Base-by-base conservation (phyloP, 306 rosid genomes). In the Spatholobus suberectus region DNA sequence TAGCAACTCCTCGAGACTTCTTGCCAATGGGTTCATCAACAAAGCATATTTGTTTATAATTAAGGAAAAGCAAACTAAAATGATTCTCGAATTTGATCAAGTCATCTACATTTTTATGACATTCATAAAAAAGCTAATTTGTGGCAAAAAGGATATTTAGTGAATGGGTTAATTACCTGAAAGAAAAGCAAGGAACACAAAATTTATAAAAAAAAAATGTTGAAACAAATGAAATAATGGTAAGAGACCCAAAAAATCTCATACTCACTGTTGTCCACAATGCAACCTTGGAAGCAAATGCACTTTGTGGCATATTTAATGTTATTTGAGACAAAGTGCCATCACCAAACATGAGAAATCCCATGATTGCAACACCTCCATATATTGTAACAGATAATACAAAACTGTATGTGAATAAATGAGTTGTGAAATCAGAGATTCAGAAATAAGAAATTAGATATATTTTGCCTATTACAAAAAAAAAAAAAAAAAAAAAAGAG, bases 1-100 rank as follows among this genome's bases (percentile, higher is more conserved):
- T 10, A 91, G 85, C 85, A 94, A 90, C 90, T 94, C 98, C 83
- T 94, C 98, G 15, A 94, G 75, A 85, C 98, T 89, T 83, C 98
- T 89, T 74, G 97, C 97, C 80, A 94, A 70, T 20, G 98, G 97
- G 81, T 92, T 94, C 91, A 94, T 86, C 86, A 94, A 63, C 76
- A 94, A 84, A 12, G 98, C 93, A 92, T 83, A 94, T 70, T 26
- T 93, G 82, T 75, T 82, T 47, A 88, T 46, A 40, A 82, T 86
- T 81, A 93, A 89, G 97, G 90, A 92, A 91, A 70, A 55, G 41
- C 54, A 44, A 27, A 34, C 5, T 66, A 29, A 46, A n/a, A 57
- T 35, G 7, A 70, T 59, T 59, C 65, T 7, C 54, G 34, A 61
- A 12, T 14, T 52, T 63, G 34, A 70, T 75, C 66, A 85, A 70